These are phyloP conservation scores for Dovyalis caffra DNA, from an alignment of 345 rosid genomes.

Conservation along the genomic window DNA sequence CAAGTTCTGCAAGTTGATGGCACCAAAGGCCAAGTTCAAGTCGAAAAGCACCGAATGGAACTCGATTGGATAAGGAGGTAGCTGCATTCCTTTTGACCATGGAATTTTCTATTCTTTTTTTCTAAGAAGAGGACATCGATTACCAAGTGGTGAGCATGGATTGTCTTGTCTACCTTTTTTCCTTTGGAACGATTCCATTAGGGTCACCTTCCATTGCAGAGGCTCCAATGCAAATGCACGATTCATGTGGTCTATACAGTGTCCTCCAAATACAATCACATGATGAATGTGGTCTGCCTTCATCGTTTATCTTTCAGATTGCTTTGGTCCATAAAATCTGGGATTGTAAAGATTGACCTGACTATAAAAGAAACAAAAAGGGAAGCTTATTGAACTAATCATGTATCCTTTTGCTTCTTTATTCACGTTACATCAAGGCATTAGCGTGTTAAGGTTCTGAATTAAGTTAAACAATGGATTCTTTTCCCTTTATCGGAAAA, in stretches of 20 bases:
- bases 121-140: neutral
- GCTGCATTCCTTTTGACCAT: neutral
- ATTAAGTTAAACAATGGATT: neutral
- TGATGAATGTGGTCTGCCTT: slow-evolving; percentile 6
- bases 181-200: neutral
- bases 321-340: slow-evolving; percentile 3
- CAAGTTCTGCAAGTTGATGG: slow-evolving; percentile 7
- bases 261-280: too few species aligned
- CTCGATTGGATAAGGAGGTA: neutral
- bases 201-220: neutral
- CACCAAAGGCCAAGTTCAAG: neutral
- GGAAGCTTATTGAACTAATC: neutral
- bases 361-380: slow-evolving; percentile 4
- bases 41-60: neutral
- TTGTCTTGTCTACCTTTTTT: neutral
- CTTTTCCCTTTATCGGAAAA: slow-evolving; percentile 1
- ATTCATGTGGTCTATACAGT: too few species aligned
- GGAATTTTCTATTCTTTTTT: neutral
- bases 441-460: slow-evolving; percentile 18
- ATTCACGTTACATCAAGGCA: slow-evolving; percentile 11
- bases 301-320: neutral
- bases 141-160: slow-evolving; percentile 9
- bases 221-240: slow-evolving; percentile 6
- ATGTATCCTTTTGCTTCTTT: neutral
- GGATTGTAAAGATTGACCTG: neutral